phyloP scores from a whole-genome alignment of 2,329 filamentous ascomycete genomes.

The Pseudogymnoascus sp. region DNA sequence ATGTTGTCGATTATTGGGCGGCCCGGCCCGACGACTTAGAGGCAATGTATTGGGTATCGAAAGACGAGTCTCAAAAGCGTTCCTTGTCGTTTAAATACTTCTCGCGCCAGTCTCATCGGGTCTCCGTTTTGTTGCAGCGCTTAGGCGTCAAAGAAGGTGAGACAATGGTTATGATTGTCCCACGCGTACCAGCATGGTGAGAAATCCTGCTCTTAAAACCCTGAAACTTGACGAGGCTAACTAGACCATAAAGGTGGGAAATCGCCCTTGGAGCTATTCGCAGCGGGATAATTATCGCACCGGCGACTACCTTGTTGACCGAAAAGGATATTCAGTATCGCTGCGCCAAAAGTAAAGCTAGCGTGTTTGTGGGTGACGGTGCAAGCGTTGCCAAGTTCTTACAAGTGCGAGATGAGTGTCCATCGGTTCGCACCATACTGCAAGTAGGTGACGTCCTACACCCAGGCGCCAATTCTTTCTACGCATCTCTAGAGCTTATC shows the following conservation, averaged over 20 bases:
- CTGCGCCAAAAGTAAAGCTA: constrained; percentile 28
- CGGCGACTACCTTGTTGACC: constrained; percentile 32
- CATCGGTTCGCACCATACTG: constrained; percentile 29
- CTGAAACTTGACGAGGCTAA: not conserved
- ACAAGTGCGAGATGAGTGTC: constrained; percentile 26
- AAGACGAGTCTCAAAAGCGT: constrained; percentile 25
- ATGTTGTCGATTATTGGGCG: constrained; percentile 36
- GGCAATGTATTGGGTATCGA: constrained; percentile 35
- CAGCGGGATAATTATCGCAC: constrained; percentile 32
- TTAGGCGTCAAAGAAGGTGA: constrained; percentile 30
- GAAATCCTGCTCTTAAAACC: not conserved
- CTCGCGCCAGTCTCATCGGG: constrained; percentile 30
- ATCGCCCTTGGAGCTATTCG: constrained; percentile 32
- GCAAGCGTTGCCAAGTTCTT: constrained; percentile 30
- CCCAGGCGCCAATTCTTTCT: not conserved
- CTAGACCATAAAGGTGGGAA: constrained; percentile 30
- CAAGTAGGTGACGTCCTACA: constrained; percentile 21
- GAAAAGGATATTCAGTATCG: constrained; percentile 35
- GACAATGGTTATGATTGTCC: constrained; percentile 31
- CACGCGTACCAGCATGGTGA: constrained; percentile 30
- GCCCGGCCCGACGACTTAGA: constrained; percentile 20
- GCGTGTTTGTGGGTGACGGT: constrained; percentile 33
- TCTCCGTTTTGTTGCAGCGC: constrained; percentile 28
- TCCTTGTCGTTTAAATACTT: constrained; percentile 32
- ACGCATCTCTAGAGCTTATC: constrained; percentile 20